Evolutionary conservation across 495 filamentous ascomycete species (phyloP).

Genomic region (Aspergillus sclerotiicarbonarius): DNA sequence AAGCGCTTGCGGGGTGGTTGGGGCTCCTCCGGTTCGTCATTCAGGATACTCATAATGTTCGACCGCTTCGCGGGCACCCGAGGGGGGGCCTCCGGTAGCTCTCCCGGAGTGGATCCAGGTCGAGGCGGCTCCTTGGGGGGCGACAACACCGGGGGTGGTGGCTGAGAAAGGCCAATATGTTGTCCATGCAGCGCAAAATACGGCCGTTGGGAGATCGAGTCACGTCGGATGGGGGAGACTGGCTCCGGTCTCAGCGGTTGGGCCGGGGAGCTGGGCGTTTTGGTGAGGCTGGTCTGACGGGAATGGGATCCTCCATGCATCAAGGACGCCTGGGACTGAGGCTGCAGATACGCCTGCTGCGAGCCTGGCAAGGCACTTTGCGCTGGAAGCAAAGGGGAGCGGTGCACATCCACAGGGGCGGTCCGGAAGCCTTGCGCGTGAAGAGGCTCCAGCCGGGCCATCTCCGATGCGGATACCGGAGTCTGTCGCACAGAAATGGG

Average conservation of each 20-base stretch:
- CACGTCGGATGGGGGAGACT: constrained; percentile 39
- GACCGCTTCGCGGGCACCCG: constrained; percentile 55
- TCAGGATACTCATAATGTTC: constrained; percentile 59
- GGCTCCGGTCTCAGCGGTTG: constrained; percentile 34
- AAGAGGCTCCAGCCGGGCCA: constrained; percentile 39
- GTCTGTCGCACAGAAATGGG: constrained; percentile 33
- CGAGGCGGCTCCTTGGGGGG: constrained; percentile 42
- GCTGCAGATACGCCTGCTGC: constrained; percentile 30
- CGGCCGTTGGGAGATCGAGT: constrained; percentile 34
- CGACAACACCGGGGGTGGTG: constrained; percentile 36
- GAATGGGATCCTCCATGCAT: constrained; percentile 35
- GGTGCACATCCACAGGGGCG: constrained; percentile 23
- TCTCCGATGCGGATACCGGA: constrained; percentile 28
- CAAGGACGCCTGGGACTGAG: constrained; percentile 28
- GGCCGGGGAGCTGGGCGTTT: constrained; percentile 38
- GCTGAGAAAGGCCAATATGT: constrained; percentile 28
- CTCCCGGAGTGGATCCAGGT: constrained; percentile 36
- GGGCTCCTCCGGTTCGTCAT: constrained; percentile 56
- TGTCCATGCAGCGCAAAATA: constrained; percentile 31
- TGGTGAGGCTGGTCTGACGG: constrained; percentile 39
- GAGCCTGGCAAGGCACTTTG: constrained; percentile 14
- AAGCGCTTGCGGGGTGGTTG: constrained; percentile 53
- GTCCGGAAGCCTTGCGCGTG: constrained; percentile 27
- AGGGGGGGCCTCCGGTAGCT: constrained; percentile 41
- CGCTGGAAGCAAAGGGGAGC: constrained; percentile 20